Evolutionary conservation across 345 rosid genomes (phyloP).

Genomic region (Nasturtium officinale): DNA sequence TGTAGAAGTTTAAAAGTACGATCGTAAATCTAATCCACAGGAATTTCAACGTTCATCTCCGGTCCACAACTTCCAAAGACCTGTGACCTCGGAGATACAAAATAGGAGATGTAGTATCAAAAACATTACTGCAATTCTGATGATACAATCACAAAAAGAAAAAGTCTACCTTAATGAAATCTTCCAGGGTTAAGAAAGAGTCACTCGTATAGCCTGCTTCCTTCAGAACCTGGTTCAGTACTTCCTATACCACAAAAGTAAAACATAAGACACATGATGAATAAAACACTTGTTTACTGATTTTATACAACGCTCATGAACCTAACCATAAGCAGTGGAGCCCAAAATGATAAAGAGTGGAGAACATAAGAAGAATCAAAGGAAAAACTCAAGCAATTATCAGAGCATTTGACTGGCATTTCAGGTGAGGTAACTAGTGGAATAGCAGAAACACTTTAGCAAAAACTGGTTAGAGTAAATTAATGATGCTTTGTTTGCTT

Average conservation of each 20-base stretch:
- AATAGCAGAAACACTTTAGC: neutral
- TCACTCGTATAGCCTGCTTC: conserved; percentile 76
- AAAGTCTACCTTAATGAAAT: conserved; percentile 66
- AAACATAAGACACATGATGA: conserved; percentile 10
- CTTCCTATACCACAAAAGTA: conserved; percentile 59
- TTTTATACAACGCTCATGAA: conserved; percentile 5
- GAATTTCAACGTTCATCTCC: conserved; percentile 83
- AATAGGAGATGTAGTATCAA: conserved; percentile 1
- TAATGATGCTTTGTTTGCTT: neutral
- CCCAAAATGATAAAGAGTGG: neutral
- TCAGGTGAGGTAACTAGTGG: too few relatives aligned
- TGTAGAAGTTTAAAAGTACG: neutral
- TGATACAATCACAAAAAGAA: neutral
- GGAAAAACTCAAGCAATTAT: neutral
- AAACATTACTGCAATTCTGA: neutral
- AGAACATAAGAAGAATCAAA: neutral
- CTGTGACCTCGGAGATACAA: conserved; percentile 42
- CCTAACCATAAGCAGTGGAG: conserved; percentile 8
- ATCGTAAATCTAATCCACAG: conserved; percentile 55
- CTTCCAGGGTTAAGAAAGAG: conserved; percentile 56
- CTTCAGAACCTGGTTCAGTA: conserved; percentile 65
- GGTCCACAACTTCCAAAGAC: conserved; percentile 61
- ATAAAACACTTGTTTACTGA: neutral
- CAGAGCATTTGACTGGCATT: too few relatives aligned
- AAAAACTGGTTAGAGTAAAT: neutral